Percentiles rank a stretch among this genome's conserved stretches.
Conservation (phyloP, 352 stramenopile genomes). For the Phytopythium mirpurense region DNA sequence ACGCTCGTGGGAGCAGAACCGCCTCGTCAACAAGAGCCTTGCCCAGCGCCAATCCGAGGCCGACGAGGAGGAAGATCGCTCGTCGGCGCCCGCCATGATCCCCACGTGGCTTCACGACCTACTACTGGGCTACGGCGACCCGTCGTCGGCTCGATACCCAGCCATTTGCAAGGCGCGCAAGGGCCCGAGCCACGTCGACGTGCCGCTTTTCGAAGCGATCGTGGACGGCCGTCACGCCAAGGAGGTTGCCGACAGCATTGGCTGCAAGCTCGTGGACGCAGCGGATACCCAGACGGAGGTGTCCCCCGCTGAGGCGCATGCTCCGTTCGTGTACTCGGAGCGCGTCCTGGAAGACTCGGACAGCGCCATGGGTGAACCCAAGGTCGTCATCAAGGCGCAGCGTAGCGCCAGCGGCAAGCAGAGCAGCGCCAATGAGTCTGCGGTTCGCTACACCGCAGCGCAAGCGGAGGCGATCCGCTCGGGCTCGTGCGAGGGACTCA, state of each 20-base stretch:
- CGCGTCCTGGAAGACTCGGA: constrained; percentile 21
- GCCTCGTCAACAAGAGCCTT: constrained; percentile 15
- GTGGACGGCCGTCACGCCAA: constrained; percentile 41
- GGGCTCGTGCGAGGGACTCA: constrained; percentile 92
- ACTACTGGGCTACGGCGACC: constrained; percentile 92
- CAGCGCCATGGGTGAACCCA: not conserved
- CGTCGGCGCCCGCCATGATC: constrained; percentile 31
- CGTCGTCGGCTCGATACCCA: constrained; percentile 72
- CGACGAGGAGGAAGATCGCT: not conserved
- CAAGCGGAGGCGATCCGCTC: constrained; percentile 91
- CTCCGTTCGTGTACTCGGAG: constrained; percentile 51
- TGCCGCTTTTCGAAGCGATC: constrained; percentile 42
- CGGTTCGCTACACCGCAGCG: constrained; percentile 87
- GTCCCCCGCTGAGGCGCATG: constrained; percentile 22
- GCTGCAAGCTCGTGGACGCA: constrained; percentile 35
- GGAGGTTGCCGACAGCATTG: constrained; percentile 13
- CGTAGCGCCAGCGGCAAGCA: constrained; percentile 5
- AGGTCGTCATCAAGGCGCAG: constrained; percentile 29
- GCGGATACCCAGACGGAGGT: constrained; percentile 26
- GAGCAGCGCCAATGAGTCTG: not conserved
- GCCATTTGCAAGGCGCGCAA: constrained; percentile 42
- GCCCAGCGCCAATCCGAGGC: not conserved
- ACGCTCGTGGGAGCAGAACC: constrained; percentile 10
- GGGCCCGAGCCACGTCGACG: constrained; percentile 20
- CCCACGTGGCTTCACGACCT: constrained; percentile 94